Conservation (phyloP, 257 asterid species). For the Solanum tacnaense region DNA sequence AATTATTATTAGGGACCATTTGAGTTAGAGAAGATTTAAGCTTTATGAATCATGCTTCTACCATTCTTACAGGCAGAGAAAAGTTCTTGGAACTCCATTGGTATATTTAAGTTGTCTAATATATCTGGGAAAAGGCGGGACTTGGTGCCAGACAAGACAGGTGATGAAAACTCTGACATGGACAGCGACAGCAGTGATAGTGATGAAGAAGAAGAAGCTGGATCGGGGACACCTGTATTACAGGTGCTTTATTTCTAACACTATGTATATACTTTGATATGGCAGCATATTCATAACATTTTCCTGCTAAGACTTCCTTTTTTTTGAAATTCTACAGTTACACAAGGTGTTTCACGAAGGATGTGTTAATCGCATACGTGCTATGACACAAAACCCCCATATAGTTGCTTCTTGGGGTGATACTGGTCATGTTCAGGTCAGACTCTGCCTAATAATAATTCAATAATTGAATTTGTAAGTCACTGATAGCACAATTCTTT, state of each 20-base stretch:
- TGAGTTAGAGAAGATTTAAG: not conserved
- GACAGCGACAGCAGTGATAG: slow-evolving; percentile 79
- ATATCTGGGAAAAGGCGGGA: slow-evolving; percentile 83
- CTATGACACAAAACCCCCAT: slow-evolving; percentile 82
- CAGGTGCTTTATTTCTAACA: slow-evolving; percentile 31
- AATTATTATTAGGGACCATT: not conserved
- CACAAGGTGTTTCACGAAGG: slow-evolving; percentile 70
- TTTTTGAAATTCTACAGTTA: slow-evolving; percentile 25
- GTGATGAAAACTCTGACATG: slow-evolving; percentile 53
- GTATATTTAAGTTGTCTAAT: slow-evolving; percentile 56
- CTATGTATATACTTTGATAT: not conserved
- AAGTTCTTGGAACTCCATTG: slow-evolving; percentile 61
- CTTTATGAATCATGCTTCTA: not conserved
- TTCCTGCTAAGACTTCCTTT: not conserved
- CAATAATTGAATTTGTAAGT: not conserved
- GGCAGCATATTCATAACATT: not conserved
- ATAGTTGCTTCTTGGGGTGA: slow-evolving; percentile 95
- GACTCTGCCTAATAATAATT: not conserved
- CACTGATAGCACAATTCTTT: not conserved
- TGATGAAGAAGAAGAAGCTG: slow-evolving; percentile 48
- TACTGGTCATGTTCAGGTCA: slow-evolving; percentile 81
- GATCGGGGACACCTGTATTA: slow-evolving; percentile 50
- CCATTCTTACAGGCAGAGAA: slow-evolving; percentile 54
- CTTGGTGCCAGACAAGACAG: slow-evolving; percentile 41
- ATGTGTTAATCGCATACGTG: slow-evolving; percentile 78